Evolutionary conservation across 202 grass and related monocot species (phyloP), one percentile per base, ranked within the genome.

Genomic region (Schoenoplectus tabernaemontani): DNA sequence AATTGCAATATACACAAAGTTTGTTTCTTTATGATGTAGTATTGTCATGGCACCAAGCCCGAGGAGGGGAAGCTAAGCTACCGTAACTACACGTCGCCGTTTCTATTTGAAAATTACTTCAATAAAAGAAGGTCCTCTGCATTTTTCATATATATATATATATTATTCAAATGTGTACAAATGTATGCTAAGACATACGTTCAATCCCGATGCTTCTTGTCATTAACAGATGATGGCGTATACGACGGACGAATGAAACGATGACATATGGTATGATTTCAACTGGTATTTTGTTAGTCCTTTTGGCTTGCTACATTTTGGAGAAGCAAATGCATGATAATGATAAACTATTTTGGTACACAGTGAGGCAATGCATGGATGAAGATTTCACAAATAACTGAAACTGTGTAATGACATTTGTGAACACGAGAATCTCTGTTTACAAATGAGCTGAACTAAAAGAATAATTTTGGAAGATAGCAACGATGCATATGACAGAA

Each of bases 21-120:
- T 80, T 64, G 77, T 64, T 80, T 80, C 7, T 61, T 59, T 60
- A 79, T 79, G 57, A 79, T 79, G 38, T 79, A 63, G n/a, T 78
- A 79, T 79, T 46, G 76, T 46, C 57, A 63, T 64, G 58, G 78
- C 43, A 19, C 78, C 37, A 64, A 64, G 59, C 39, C 64, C 59
- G 22, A 80, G 23, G 42, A 50, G 16, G 15, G 60, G 78, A 80
- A 7, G 77, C 39, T 80, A 64, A 80, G 58, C 34, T 33, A 80
- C 37, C 7, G 16, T 65, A 22, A n/a, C 39, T 64, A 43, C 26
- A 53, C 15, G 58, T 64, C 17, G 20, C 47, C 59, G 48, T 51
- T 42, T 32, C 43, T 28, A 7, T 46, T 71, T 47, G 4, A 43
- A 20, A 23, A 1, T 22, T 43, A 38, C 17, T 19, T 20, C 2